These are phyloP conservation scores for Teratosphaeria viscida DNA, from an alignment of 2,329 filamentous ascomycete species.

Conservation along the genomic window DNA sequence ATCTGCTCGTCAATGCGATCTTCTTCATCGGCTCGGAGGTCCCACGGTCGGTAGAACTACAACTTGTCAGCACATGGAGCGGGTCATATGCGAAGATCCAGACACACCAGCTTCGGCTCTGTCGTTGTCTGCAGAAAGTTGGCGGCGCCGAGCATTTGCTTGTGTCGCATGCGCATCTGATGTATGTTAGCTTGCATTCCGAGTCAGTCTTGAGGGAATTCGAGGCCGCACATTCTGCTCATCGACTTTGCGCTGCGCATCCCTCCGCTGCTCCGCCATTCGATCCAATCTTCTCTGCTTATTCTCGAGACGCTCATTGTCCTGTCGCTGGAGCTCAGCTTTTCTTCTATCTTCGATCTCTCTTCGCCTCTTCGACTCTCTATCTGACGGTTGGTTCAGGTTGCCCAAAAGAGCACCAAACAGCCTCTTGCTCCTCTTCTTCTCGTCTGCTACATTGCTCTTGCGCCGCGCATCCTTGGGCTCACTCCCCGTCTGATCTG, in stretches of 20 bases:
- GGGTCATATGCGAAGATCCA: not conserved
- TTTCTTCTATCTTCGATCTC: constrained; percentile 70
- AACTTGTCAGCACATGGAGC: constrained; percentile 8
- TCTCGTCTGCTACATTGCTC: constrained; percentile 50
- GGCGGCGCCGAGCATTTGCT: constrained; percentile 60
- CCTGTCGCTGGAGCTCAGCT: constrained; percentile 54
- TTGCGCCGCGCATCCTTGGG: constrained; percentile 9
- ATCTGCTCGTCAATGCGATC: constrained; percentile 61
- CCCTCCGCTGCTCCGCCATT: constrained; percentile 39
- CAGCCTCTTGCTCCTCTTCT: constrained; percentile 70
- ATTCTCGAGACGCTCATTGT: constrained; percentile 58
- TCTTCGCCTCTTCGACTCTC: constrained; percentile 65
- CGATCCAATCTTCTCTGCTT: constrained; percentile 56
- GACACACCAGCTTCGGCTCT: constrained; percentile 62
- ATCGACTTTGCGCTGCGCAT: constrained; percentile 66
- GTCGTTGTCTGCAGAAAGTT: constrained; percentile 62
- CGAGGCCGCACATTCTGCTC: constrained; percentile 56
- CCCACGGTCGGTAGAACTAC: constrained; percentile 81
- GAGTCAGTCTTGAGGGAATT: not conserved
- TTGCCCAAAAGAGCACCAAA: constrained; percentile 52
- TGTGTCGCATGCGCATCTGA: constrained; percentile 60
- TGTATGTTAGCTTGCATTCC: not conserved
- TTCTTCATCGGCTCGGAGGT: constrained; percentile 59
- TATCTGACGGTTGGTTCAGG: constrained; percentile 31
- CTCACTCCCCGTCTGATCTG: not conserved